phyloP scores from a whole-genome alignment of 2,329 filamentous ascomycete genomes.

The Xylaria sp. region DNA sequence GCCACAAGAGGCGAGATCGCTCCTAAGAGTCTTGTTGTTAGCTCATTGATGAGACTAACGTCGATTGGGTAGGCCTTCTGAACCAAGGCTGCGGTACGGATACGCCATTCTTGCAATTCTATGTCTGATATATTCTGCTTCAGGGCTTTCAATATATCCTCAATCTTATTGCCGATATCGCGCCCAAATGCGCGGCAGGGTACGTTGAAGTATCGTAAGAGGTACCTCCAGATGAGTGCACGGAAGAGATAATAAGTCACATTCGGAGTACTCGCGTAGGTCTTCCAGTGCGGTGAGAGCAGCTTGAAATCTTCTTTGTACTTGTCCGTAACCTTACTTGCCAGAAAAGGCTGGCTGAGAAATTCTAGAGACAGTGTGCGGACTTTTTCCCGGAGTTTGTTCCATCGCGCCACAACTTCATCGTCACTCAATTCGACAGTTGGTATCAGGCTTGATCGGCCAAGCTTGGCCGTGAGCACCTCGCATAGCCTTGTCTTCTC shows the following conservation, averaged over 20 bases:
- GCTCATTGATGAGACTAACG: constrained; percentile 32
- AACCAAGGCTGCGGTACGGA: constrained; percentile 43
- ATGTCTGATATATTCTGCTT: constrained; percentile 30
- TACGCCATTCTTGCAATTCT: constrained; percentile 42
- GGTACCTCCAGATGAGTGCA: constrained; percentile 48
- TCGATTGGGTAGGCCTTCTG: constrained; percentile 40
- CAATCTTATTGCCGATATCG: constrained; percentile 37
- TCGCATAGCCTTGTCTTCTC: constrained; percentile 41
- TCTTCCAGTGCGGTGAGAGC: constrained; percentile 46
- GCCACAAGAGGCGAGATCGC: constrained; percentile 38
- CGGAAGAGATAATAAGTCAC: constrained; percentile 46
- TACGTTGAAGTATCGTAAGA: constrained; percentile 43
- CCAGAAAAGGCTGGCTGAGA: constrained; percentile 39
- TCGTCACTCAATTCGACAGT: constrained; percentile 38
- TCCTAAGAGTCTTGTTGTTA: constrained; percentile 39
- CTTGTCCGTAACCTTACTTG: constrained; percentile 36
- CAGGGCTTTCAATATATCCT: constrained; percentile 34
- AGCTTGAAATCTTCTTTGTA: constrained; percentile 40
- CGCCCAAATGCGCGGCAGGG: constrained; percentile 44
- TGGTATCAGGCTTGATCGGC: constrained; percentile 1
- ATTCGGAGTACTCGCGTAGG: constrained; percentile 40
- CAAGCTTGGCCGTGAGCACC: constrained; percentile 32
- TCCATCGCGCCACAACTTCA: constrained; percentile 40
- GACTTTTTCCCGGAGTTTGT: constrained; percentile 41
- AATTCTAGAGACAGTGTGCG: constrained; percentile 39